These are phyloP conservation scores for Tricharina praecox DNA, from an alignment of 495 filamentous ascomycete genomes.

Conservation along the genomic window DNA sequence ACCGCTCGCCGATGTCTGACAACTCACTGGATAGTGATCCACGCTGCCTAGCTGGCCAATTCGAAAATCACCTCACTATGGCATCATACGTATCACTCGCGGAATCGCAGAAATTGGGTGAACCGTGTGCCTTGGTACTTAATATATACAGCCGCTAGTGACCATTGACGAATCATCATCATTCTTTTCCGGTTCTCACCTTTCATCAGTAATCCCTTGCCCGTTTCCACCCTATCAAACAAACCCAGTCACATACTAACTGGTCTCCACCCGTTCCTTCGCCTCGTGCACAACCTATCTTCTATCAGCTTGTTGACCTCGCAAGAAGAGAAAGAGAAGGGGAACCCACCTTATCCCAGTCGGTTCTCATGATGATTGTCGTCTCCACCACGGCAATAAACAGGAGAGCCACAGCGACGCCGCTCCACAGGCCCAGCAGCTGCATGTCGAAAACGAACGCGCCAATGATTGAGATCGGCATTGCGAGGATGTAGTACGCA, in stretches of 20 bases:
- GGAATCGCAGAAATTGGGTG: too few species aligned
- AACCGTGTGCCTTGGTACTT: too few species aligned
- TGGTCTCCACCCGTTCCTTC: not conserved
- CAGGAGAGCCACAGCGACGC: slow-evolving; percentile 52
- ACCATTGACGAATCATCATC: too few species aligned
- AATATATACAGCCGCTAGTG: too few species aligned
- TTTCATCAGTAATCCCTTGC: too few species aligned
- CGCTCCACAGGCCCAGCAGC: slow-evolving; percentile 62
- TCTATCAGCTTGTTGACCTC: not conserved
- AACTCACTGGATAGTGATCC: too few species aligned
- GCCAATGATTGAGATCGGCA: slow-evolving; percentile 66
- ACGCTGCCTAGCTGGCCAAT: too few species aligned
- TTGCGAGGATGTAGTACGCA: slow-evolving; percentile 67
- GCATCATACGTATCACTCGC: too few species aligned
- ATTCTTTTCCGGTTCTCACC: too few species aligned
- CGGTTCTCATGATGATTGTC: slow-evolving; percentile 14
- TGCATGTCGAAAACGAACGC: slow-evolving; percentile 58
- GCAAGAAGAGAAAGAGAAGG: not conserved
- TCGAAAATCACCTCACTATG: too few species aligned
- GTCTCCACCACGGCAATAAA: slow-evolving; percentile 27
- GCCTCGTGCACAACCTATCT: slow-evolving; percentile 2
- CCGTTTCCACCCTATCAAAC: too few species aligned
- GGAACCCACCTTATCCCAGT: slow-evolving; percentile 25
- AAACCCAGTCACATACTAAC: not conserved
- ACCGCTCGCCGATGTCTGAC: too few species aligned